Evolutionary conservation across 257 asterid genomes (phyloP), one percentile per base, ranked within the genome.

Genomic region (Paraleonurus japonicus): DNA sequence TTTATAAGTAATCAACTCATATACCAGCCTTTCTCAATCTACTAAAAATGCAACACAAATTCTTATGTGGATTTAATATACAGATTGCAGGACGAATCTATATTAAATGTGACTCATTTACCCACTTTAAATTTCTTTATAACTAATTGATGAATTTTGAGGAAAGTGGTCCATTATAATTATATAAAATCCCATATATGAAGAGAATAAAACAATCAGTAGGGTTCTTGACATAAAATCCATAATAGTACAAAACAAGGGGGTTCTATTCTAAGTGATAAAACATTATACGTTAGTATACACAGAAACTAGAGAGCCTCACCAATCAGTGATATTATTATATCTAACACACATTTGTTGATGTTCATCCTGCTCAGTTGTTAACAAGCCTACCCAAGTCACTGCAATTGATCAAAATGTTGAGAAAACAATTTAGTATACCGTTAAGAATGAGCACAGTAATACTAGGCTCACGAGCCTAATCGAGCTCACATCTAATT

Each of bases 341-440:
- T 16, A 55, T 55, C 78, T 47, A 65, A n/a, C 43, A 41, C 19
- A 7, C 53, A 15, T 50, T 8, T 45, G 61, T 23, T 27, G 17
- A 71, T 32, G 43, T 35, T 35, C 43, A 35, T 35, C 43, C 43
- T 35, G 16, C 16, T 41, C 50, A 62, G 37, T 2, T 23, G 60
- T 32, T 48, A 2, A 51, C 27, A 78, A 23, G 22, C 45, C 48
- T 47, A 51, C 57, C 66, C 61, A 27, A 47, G 66, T 75, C 75
- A 71, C 85, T 81, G 85, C 74, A 67, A 59, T 50, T 55, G 16
- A 37, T 63, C 58, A 23, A 65, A 33, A 78, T 7, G 73, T 20
- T 27, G 35, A 35, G 9, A 12, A 35, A 35, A 35, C 12, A 35
- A 35, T 39, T 39, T 10, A 10, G 15, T 2, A 3, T 30, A 30